Evolutionary conservation across 768 basidiomycete genomes (phyloP), one percentile per base, ranked within the genome.

Genomic region (Daedaleopsis nitida): DNA sequence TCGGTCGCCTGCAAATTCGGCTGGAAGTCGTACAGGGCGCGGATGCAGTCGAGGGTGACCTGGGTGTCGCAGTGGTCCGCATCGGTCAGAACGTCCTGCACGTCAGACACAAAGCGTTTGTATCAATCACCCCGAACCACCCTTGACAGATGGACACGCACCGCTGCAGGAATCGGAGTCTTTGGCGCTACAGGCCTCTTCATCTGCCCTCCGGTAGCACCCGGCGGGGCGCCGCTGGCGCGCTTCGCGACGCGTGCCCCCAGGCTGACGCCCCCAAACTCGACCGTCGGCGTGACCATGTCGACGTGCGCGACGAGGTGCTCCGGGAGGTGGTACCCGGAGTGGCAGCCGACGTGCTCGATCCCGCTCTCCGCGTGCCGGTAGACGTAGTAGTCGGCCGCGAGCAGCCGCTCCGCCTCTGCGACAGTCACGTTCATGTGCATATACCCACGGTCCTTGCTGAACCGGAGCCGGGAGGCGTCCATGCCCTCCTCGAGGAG

Each of bases 221-320:
- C 47, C 16, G 39, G n/a, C 24, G 48, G 11, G 4, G 23, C 57
- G 39, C 35, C 38, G 35, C 19, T 27, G n/a, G n/a, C n/a, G 21
- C 54, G 54, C 54, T 55, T 55, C 62, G 16, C 64, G 61, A 6
- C 65, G 58, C 47, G 65, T 61, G 48, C 60, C 52, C 4, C 49
- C 24, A 17, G 39, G 24, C 6, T 39, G 14, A 32, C 27, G 42
- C n/a, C 23, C 52, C 24, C 35, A 65, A 91, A 90, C 70, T 85
- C 83, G 1, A 87, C 88, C 1, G 89, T 90, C 0, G 89, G 89
- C 57, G 87, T 86, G 35, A 91, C 76, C 34, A 90, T 72, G 27
- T 89, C 87, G 53, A 90, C 71, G 66, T 89, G 87, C 9, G 76
- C 71, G 59, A 84, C 77, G 54, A 91, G 71, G 58, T 80, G 64